phyloP scores from a whole-genome alignment of 2,329 filamentous ascomycete species.

The Colletotrichum sp. region DNA sequence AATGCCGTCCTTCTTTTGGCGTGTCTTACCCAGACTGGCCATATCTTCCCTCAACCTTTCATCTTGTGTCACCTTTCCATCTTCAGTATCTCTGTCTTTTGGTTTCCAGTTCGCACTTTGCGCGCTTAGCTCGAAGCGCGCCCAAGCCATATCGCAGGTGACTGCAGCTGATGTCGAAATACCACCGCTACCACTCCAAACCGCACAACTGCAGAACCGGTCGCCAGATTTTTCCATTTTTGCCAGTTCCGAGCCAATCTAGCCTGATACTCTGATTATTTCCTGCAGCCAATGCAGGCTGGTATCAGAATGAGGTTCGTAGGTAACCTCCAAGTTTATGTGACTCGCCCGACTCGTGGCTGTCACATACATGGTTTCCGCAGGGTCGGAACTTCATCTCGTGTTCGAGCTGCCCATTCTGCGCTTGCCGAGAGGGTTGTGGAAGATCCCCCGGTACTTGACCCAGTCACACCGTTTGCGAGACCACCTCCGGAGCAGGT shows the following conservation, averaged over 20 bases:
- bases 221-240: neutral
- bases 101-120: neutral
- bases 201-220: neutral
- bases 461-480: neutral
- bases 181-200: neutral
- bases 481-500: neutral
- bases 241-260: neutral
- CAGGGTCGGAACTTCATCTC: neutral
- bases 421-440: neutral
- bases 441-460: neutral
- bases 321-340: neutral
- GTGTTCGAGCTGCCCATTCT: neutral
- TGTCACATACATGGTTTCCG: neutral
- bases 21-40: neutral
- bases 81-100: neutral
- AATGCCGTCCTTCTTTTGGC: neutral
- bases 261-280: neutral
- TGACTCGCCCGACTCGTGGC: neutral
- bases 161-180: neutral
- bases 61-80: neutral
- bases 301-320: neutral
- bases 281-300: neutral
- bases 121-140: neutral
- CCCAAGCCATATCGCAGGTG: neutral
- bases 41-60: neutral